These are phyloP conservation scores for Tylopilus balloui DNA, from an alignment of 768 basidiomycete genomes.

Conservation along the genomic window DNA sequence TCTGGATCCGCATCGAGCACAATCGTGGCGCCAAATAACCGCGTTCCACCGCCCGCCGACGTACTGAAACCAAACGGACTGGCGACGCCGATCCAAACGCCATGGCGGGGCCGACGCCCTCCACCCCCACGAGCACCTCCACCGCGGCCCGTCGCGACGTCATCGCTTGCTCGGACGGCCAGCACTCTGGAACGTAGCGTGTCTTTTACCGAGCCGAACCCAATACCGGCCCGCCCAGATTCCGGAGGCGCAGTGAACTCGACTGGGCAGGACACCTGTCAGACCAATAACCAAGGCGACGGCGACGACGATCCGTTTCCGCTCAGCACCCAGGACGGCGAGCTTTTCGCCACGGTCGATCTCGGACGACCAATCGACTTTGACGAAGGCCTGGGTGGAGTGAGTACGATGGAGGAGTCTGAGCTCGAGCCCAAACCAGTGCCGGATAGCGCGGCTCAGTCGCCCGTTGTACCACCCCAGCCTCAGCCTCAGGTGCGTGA, in stretches of 20 bases:
- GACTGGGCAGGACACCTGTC: neutral
- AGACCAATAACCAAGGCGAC: slow-evolving; percentile 26
- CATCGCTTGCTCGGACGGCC: slow-evolving; percentile 11
- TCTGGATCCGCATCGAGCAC: neutral
- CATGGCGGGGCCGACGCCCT: slow-evolving; percentile 30
- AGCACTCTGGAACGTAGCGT: slow-evolving; percentile 12
- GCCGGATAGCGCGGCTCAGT: neutral
- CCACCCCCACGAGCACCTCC: slow-evolving; percentile 8
- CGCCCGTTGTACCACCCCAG: neutral
- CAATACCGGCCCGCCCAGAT: neutral
- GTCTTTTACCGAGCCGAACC: slow-evolving; percentile 6
- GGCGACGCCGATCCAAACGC: slow-evolving; percentile 36
- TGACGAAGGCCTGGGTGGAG: slow-evolving; percentile 32
- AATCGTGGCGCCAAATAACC: neutral
- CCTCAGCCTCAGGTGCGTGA: slow-evolving; percentile 10
- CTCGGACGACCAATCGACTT: slow-evolving; percentile 39
- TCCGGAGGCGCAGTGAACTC: slow-evolving; percentile 3
- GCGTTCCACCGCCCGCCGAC: neutral
- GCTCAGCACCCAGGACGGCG: slow-evolving; percentile 64
- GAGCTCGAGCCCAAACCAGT: neutral
- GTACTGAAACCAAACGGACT: slow-evolving; percentile 18
- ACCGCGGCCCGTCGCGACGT: slow-evolving; percentile 2
- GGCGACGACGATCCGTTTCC: slow-evolving; percentile 37
- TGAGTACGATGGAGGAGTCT: slow-evolving; percentile 9
- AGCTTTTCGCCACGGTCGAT: slow-evolving; percentile 55